These are phyloP conservation scores for Trichoderma asperellum DNA, from an alignment of 2,329 filamentous ascomycete genomes.

Conservation along the genomic window DNA sequence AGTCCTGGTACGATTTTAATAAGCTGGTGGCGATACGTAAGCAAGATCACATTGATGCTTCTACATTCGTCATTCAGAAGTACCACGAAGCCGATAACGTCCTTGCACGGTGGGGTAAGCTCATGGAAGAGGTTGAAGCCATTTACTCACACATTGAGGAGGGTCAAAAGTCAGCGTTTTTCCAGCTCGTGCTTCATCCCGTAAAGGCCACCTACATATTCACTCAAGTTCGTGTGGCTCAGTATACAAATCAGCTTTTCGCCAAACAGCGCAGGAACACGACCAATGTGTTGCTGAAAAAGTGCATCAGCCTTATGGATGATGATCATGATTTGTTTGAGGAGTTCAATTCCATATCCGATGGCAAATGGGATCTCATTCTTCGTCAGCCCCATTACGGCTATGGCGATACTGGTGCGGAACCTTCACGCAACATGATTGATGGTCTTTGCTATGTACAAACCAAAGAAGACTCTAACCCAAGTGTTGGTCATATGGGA, in stretches of 20 bases:
- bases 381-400: conserved; percentile 55
- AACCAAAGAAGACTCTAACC: conserved; percentile 50
- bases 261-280: conserved; percentile 60
- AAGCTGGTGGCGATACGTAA: conserved; percentile 56
- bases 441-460: conserved; percentile 59
- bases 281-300: conserved; percentile 54
- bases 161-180: conserved; percentile 57
- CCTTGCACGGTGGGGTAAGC: conserved; percentile 55
- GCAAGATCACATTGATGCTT: conserved; percentile 62
- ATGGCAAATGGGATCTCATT: conserved; percentile 61
- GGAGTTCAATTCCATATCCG: conserved; percentile 54
- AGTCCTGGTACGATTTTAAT: conserved; percentile 58
- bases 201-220: conserved; percentile 61
- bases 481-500: conserved; percentile 48
- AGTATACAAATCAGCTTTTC: conserved; percentile 57
- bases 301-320: conserved; percentile 55
- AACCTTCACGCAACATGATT: conserved; percentile 58
- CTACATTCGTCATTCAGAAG: conserved; percentile 61
- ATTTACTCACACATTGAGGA: conserved; percentile 50
- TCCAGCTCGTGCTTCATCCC: conserved; percentile 64
- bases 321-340: conserved; percentile 55
- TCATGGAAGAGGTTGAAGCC: conserved; percentile 50
- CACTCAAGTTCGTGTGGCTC: conserved; percentile 52
- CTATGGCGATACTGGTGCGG: conserved; percentile 39
- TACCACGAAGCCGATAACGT: conserved; percentile 63